phyloP scores from a whole-genome alignment of 2,329 filamentous ascomycete genomes.

The Aphanocladium album region DNA sequence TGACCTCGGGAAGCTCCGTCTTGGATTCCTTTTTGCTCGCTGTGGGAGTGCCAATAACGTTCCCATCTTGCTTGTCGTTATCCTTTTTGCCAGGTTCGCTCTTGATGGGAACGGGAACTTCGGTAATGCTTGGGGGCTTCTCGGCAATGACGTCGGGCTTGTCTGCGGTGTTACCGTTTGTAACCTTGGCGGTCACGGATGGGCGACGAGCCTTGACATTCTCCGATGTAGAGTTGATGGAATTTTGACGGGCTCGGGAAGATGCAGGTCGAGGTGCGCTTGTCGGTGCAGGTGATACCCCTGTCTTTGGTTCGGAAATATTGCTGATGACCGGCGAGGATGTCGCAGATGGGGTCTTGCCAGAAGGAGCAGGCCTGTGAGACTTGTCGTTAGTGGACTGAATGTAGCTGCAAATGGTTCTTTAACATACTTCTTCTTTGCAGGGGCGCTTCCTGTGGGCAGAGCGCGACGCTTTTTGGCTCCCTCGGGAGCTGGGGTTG shows the following conservation, averaged over 20 bases:
- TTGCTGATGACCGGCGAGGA: conserved; percentile 69
- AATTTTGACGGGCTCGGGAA: conserved; percentile 71
- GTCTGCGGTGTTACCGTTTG: conserved; percentile 44
- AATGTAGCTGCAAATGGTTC: conserved; percentile 8
- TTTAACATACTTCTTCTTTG: conserved; percentile 68
- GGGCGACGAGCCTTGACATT: conserved; percentile 49
- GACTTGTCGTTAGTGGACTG: conserved; percentile 13
- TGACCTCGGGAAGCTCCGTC: conserved; percentile 30
- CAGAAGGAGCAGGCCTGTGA: conserved; percentile 34
- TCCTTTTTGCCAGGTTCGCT: conserved; percentile 31
- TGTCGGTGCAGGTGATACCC: conserved; percentile 56
- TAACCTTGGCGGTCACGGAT: conserved; percentile 57
- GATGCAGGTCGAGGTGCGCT: conserved; percentile 57
- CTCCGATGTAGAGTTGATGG: conserved; percentile 56
- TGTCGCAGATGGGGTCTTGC: conserved; percentile 64
- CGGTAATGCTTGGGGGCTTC: conserved; percentile 48
- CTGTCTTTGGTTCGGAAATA: conserved; percentile 57
- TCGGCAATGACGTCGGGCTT: conserved; percentile 26
- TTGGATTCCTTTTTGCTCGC: conserved; percentile 40
- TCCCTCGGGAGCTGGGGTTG: conserved; percentile 61
- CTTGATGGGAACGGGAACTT: conserved; percentile 32
- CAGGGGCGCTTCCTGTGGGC: conserved; percentile 59
- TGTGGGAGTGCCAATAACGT: conserved; percentile 19
- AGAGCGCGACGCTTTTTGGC: conserved; percentile 69
- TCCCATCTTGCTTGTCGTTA: conserved; percentile 24